Evolutionary conservation across 139 green algal genomes (phyloP).

Genomic region (Picochlorum sp.): DNA sequence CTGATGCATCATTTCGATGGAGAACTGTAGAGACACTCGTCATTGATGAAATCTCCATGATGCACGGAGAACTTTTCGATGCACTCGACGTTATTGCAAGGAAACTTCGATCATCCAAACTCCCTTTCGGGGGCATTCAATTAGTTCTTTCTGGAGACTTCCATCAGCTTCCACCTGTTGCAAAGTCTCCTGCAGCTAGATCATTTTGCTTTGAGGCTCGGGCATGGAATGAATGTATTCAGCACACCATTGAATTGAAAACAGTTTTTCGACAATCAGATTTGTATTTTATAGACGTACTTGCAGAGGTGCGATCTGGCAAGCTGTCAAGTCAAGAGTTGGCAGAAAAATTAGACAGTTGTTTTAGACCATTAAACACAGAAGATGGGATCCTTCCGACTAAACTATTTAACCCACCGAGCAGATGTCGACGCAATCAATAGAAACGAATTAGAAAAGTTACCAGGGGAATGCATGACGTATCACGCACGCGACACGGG

Average conservation of each 20-base stretch:
- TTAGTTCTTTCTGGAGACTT: constrained; percentile 64
- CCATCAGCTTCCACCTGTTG: constrained; percentile 54
- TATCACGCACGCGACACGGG: constrained; percentile 26
- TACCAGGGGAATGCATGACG: constrained; percentile 11
- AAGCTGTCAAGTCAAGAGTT: constrained; percentile 3
- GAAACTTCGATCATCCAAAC: constrained; percentile 6
- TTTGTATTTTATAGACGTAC: constrained; percentile 39
- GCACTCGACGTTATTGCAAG: constrained; percentile 27
- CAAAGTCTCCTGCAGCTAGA: constrained; percentile 9
- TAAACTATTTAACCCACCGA: constrained; percentile 35
- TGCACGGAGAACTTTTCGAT: constrained; percentile 38
- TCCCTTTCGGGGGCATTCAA: constrained; percentile 58
- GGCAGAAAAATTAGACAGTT: constrained; percentile 8
- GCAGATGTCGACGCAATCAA: constrained; percentile 42
- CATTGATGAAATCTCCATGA: constrained; percentile 57
- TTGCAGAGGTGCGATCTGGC: constrained; percentile 38
- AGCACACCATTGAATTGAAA: constrained; percentile 31
- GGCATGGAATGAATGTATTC: constrained; percentile 33
- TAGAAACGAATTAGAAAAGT: constrained; percentile 13
- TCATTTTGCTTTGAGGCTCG: constrained; percentile 46
- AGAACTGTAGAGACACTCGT: constrained; percentile 25
- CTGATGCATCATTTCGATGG: constrained; percentile 26
- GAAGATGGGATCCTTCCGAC: constrained; percentile 51
- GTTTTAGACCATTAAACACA: constrained; percentile 24
- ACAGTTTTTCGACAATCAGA: constrained; percentile 48